phyloP scores from a whole-genome alignment of 140 eudicot species.

The Anethum foeniculum region DNA sequence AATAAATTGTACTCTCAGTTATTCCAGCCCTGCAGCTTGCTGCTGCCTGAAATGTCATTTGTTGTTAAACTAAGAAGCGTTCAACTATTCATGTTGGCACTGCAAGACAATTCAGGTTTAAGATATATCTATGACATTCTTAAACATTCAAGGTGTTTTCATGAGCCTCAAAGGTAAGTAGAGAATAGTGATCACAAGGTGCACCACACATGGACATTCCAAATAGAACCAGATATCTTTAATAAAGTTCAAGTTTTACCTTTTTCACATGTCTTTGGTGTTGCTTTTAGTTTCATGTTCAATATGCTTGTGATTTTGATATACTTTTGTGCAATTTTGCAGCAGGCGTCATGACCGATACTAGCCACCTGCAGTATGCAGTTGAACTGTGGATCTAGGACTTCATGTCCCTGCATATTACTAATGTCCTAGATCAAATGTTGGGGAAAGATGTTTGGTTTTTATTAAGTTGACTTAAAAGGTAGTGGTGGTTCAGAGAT shows the following conservation, averaged over 20 bases:
- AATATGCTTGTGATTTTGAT: background rate
- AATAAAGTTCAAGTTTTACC: background rate
- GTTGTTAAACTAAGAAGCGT: background rate
- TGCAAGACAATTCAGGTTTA: background rate
- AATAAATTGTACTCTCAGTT: background rate
- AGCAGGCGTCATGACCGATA: conserved; percentile 62
- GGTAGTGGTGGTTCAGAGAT: background rate
- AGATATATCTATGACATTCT: background rate
- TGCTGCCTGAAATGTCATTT: background rate
- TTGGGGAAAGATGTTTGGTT: background rate
- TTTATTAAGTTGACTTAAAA: background rate
- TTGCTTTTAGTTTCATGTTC: background rate
- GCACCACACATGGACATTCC: background rate
- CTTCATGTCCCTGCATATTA: background rate
- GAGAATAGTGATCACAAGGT: background rate
- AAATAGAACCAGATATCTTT: background rate
- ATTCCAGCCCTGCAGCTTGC: background rate
- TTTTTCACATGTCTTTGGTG: background rate
- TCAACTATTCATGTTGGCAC: background rate
- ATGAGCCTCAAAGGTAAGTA: background rate
- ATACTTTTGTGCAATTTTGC: background rate
- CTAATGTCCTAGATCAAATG: background rate
- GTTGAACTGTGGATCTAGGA: background rate
- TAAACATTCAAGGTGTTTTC: too few species aligned
- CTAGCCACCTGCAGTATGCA: conserved; percentile 20